Conservation (phyloP, 2,329 filamentous ascomycete genomes). For the Cytospora mali region DNA sequence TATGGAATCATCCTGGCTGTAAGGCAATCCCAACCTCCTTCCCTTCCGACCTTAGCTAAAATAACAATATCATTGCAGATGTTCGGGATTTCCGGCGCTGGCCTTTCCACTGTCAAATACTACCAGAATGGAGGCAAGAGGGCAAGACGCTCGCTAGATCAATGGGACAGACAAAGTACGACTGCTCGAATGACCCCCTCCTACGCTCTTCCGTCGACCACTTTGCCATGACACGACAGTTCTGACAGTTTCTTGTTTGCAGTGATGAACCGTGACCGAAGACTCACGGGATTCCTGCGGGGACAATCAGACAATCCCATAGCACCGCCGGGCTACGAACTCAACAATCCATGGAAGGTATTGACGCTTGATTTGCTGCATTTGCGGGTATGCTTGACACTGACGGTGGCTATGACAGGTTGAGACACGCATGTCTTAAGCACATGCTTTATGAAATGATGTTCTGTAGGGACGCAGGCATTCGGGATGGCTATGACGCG, state of each 20-base stretch:
- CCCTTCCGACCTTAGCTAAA: slow-evolving; percentile 18
- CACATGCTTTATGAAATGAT: slow-evolving; percentile 21
- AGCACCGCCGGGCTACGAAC: slow-evolving; percentile 62
- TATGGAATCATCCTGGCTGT: slow-evolving; percentile 67
- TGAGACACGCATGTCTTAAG: slow-evolving; percentile 55
- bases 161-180: slow-evolving; percentile 66
- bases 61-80: slow-evolving; percentile 52
- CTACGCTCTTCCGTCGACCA: not conserved
- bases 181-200: not conserved
- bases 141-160: slow-evolving; percentile 61
- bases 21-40: slow-evolving; percentile 38
- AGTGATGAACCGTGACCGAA: slow-evolving; percentile 69
- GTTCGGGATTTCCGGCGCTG: slow-evolving; percentile 63
- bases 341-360: slow-evolving; percentile 68
- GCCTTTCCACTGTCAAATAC: slow-evolving; percentile 58
- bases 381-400: not conserved
- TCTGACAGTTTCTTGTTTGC: slow-evolving; percentile 29
- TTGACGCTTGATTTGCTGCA: slow-evolving; percentile 31
- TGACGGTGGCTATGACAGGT: slow-evolving; percentile 42
- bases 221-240: slow-evolving; percentile 8
- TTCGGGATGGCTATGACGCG: not conserved
- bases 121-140: slow-evolving; percentile 64
- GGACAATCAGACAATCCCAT: slow-evolving; percentile 59
- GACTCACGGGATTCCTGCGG: slow-evolving; percentile 61
- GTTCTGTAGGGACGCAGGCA: not conserved